Evolutionary conservation across 2,329 filamentous ascomycete species (phyloP), one percentile per base, ranked within the genome.

Genomic region (Fusarium pseudograminearum): DNA sequence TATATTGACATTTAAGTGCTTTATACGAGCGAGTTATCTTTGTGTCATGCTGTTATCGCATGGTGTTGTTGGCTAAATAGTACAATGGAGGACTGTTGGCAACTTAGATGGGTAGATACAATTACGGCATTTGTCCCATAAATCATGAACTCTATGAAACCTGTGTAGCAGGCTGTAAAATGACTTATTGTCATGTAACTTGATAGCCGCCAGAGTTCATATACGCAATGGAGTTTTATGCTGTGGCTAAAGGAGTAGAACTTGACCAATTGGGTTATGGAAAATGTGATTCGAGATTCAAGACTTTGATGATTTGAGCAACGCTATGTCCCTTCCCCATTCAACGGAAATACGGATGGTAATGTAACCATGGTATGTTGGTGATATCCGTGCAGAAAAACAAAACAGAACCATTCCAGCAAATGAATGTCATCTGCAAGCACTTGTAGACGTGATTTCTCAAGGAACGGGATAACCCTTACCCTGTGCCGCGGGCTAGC

Each of bases 401-500:
- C 16, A 26, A 28, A 18, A 28, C 16, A 45, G 42, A 28, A 12
- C 42, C 7, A 28, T 45, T 26, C 42, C 16, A 45, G 42, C 42
- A 14, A 45, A 45, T 45, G 24, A 45, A 45, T 18, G 24, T 45
- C 22, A 26, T 44, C 42, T 26, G 42, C 42, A 45, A 28, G 42
- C 42, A 45, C 42, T 45, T 45, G 62, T 4, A 71, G 76, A 4
- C 22, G 60, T 28, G 22, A 7, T 45, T 26, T 22, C 11, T 45
- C 24, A 24, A 45, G 7, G 16, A 26, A 45, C 42, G 16, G 7
- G 42, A 45, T 24, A 45, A 26, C 42, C 42, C 42, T 45, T 28
- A 28, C 42, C 42, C 42, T 45, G 24, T 26, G 24, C 24, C 42
- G 22, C 24, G 42, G 42, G 16, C 42, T 45, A 45, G 42, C 42